A percentile compares a stretch with the other conserved stretches of the same genome.
These are phyloP conservation scores for Ichthyophthirius multifiliis DNA, from an alignment of 169 alveolate genomes.

Conservation along the genomic window DNA sequence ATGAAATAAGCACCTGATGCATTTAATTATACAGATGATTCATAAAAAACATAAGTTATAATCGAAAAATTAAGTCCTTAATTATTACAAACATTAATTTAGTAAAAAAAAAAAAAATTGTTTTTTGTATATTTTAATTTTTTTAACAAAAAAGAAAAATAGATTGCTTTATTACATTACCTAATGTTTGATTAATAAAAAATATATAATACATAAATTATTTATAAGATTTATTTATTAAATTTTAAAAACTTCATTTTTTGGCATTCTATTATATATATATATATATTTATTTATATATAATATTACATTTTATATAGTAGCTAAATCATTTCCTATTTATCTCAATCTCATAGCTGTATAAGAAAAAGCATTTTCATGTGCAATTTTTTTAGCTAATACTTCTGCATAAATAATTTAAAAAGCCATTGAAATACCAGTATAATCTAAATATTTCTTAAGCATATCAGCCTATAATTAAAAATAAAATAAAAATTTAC, in stretches of 20 bases:
- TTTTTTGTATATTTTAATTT: no score
- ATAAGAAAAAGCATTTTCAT: slow-evolving; percentile 75
- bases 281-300: neutral
- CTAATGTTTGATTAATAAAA: no score
- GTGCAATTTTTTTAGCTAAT: slow-evolving; percentile 64
- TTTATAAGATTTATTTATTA: neutral
- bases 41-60: no score
- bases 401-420: slow-evolving; percentile 81
- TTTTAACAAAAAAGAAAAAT: no score
- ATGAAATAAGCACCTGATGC: no score
- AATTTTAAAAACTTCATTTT: neutral
- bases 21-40: no score
- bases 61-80: no score
- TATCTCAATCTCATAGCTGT: slow-evolving; percentile 82
- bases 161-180: no score
- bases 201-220: no score
- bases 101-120: no score
- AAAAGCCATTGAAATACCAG: slow-evolving; percentile 77
- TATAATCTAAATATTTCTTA: slow-evolving; percentile 75
- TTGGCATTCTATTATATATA: neutral
- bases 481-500: neutral
- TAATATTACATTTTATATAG: slow-evolving; percentile 7
- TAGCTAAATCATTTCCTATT: slow-evolving; percentile 76
- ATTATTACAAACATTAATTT: no score
- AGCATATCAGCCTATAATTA: slow-evolving; percentile 29